Evolutionary conservation across 2,329 filamentous ascomycete genomes (phyloP), one percentile per base, ranked within the genome.

Genomic region (Fusarium tricinctum): DNA sequence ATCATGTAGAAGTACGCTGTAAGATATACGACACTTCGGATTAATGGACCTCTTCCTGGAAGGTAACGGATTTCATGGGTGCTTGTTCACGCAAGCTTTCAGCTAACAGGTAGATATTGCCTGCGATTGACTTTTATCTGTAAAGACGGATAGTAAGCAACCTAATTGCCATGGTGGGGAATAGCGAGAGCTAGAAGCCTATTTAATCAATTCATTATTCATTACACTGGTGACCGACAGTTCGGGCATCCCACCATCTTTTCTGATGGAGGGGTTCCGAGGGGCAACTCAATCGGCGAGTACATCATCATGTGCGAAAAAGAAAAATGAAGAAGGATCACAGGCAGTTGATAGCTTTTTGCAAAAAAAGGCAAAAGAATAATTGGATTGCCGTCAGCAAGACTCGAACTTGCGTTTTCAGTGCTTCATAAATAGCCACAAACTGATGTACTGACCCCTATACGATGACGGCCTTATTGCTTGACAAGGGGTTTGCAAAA

Each of bases 401-500:
- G 68, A 71, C 65, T 71, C 65, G 69, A 71, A 71, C 68, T 68
- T 64, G 61, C 52, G 69, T 71, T 71, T 71, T 50, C 68, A 71
- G 68, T 66, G 68, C 22, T 59, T 69, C 44, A 12, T 38, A 28
- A 39, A 15, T 5, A 62, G 39, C 67, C 67, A 71, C 65, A 72
- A 71, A 69, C 69, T 71, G 68, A 48, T 71, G 62, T 69, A 71
- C 68, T 71, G 53, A 69, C 69, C 69, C 66, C 69, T 71, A 71
- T 71, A 71, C 66, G 69, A 71, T 71, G 62, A 71, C 65, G 69
- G 69, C 69, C 48, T 47, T 35, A 15, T 32, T 33, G 12, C n/a
- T 61, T 69, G 43, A 56, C 33, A 49, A 19, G 39, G 39, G 45
- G 13, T 5, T 1, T 2, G 1, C 15, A 20, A 56, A 43, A 39